Base-by-base conservation (phyloP, 148 eudicot genomes). In the Fagopyrum homotropicum region DNA sequence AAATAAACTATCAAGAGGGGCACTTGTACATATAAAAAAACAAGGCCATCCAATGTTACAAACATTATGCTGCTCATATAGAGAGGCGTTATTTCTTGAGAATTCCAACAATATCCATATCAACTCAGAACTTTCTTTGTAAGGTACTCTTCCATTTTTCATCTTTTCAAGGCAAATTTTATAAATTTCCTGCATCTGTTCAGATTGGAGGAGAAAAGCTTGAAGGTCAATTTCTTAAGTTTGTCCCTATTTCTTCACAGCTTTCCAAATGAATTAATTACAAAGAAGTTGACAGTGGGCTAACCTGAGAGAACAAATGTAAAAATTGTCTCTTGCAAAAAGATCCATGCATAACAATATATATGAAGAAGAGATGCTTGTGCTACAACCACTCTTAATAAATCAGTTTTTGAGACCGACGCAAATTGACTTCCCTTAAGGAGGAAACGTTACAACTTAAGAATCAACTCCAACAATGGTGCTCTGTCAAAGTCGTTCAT, bases 381-480 rank as follows among this genome's bases (percentile, higher is more conserved):
- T 7, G 88, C 92, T 17, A 80, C 81, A 76, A 84, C 84, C 72
- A 95, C 89, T 85, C 91, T 90, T 61, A 87, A 83, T 29, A 92
- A 79, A 16, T 94, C 98, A 82, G 84, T 95, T 81, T 86, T 95
- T 70, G 97, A 92, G 51, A 89, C 75, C 16, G 88, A 88, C 29
- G 85, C 69, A 86, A 95, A 95, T 76, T 92, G 88, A 83, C 98
- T 90, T 60, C 84, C 80, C 78, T 81, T 83, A 76, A 92, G 68
- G 46, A 95, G 86, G 74, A 92, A 80, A 75, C 88, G 84, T 11
- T 94, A 95, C 98, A 97, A 95, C 75, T 86, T 92, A 47, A 92
- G 83, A 82, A 95, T 22, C 26, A 22, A 22, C 26, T 0, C 26
- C 26, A 22, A 22, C 26, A 22, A 22, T 22, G 26, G 26, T 0